Conservation (phyloP, 2,329 filamentous ascomycete genomes). For the Xylaria hypoxylon region DNA sequence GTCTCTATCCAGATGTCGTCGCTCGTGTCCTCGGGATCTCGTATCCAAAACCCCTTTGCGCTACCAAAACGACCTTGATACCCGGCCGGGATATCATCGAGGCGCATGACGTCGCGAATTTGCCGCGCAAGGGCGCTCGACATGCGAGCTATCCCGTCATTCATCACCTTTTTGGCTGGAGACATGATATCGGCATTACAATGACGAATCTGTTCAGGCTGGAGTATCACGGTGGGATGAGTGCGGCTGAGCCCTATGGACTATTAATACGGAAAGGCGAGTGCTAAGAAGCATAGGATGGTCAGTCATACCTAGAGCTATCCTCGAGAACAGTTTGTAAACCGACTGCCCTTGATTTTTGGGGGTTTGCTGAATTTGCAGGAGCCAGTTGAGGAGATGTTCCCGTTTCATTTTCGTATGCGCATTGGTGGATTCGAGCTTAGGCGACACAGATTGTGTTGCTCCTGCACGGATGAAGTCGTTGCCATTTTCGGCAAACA, state of each 20-base stretch:
- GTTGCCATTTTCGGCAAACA: constrained; percentile 67
- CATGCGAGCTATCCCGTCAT: constrained; percentile 74
- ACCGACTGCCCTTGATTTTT: constrained; percentile 60
- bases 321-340: constrained; percentile 69
- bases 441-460: constrained; percentile 47
- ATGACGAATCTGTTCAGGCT: constrained; percentile 59
- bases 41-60: constrained; percentile 81
- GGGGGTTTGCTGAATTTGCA: constrained; percentile 59
- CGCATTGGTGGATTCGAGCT: constrained; percentile 39
- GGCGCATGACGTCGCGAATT: constrained; percentile 63
- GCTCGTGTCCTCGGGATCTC: constrained; percentile 62
- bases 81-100: constrained; percentile 68
- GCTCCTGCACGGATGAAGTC: constrained; percentile 52
- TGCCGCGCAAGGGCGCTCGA: constrained; percentile 68
- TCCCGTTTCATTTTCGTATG: constrained; percentile 50
- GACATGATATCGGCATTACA: constrained; percentile 55
- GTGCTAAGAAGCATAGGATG: neutral
- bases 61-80: constrained; percentile 78
- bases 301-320: constrained; percentile 60
- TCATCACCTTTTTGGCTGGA: constrained; percentile 64
- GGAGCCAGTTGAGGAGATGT: constrained; percentile 65
- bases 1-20: constrained; percentile 73
- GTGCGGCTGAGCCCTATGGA: constrained; percentile 65
- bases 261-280: constrained; percentile 27
- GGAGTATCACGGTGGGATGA: constrained; percentile 58